A percentile compares a stretch with the other conserved stretches of the same genome.
Evolutionary conservation across 2,329 filamentous ascomycete species (phyloP).

Genomic region (Aureobasidium sp.): DNA sequence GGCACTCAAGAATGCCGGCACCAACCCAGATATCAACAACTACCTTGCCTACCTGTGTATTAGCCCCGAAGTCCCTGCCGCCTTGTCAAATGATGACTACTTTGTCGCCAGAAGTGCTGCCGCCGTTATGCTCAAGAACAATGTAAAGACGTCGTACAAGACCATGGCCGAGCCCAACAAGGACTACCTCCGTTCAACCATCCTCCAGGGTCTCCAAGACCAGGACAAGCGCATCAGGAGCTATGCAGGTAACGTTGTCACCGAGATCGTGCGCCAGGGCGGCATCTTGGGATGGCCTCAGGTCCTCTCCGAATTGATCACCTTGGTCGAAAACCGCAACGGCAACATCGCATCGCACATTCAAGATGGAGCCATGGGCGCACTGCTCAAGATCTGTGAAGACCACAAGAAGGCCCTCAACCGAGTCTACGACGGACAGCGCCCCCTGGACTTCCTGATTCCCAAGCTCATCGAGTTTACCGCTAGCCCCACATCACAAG

Average conservation of each 20-base stretch:
- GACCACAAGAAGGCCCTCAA: slow-evolving; percentile 85
- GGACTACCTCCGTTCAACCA: slow-evolving; percentile 68
- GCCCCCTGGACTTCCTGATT: slow-evolving; percentile 79
- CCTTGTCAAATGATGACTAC: slow-evolving; percentile 55
- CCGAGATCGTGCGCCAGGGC: slow-evolving; percentile 77
- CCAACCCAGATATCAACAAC: slow-evolving; percentile 90
- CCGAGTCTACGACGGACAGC: slow-evolving; percentile 78
- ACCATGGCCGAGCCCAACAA: slow-evolving; percentile 67
- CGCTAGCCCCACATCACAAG: slow-evolving; percentile 64
- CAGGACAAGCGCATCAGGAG: slow-evolving; percentile 74
- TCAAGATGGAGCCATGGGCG: slow-evolving; percentile 90
- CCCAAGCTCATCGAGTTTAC: slow-evolving; percentile 88
- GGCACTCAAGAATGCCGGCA: slow-evolving; percentile 89
- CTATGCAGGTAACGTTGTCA: slow-evolving; percentile 88
- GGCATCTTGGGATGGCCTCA: slow-evolving; percentile 89
- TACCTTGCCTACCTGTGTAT: slow-evolving; percentile 91
- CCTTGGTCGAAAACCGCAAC: slow-evolving; percentile 65
- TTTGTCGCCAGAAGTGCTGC: slow-evolving; percentile 77
- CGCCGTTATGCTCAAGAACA: slow-evolving; percentile 93
- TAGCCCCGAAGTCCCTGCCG: slow-evolving; percentile 55
- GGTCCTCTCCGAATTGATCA: slow-evolving; percentile 73
- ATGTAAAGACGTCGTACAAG: slow-evolving; percentile 69
- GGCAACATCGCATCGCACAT: slow-evolving; percentile 62
- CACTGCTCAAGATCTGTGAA: slow-evolving; percentile 91
- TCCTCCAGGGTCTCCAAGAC: slow-evolving; percentile 76